Evolutionary conservation across 805 yeast genomes (phyloP), one percentile per base, ranked within the genome.

Genomic region (Babjeviella inositovora): DNA sequence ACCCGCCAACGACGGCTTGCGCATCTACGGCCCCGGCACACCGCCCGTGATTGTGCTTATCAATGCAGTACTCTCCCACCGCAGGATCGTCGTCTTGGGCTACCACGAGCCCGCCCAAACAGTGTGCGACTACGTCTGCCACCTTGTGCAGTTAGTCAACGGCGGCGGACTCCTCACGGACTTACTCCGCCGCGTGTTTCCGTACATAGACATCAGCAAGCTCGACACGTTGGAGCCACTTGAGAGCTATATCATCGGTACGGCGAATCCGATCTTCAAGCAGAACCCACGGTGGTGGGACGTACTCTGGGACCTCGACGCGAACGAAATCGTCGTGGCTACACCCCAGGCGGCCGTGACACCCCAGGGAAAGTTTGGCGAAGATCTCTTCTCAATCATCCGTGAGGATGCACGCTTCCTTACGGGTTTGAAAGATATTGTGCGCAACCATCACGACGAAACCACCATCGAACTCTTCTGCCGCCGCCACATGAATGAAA

Each of bases 231-330:
- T 70, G 23, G 52, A 53, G 29, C 45, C 37, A 24, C 55, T 48
- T 29, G 49, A 34, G 15, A 47, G 47, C 14, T 66, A 51, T 33
- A 45, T 75, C 22, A 60, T 76, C 2, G 87, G 87, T 4, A 72
- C 82, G 3, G 66, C 74, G 19, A 75, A 75, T 37, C 63, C 74
- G 9, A 60, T 71, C 19, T 64, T 75, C 37, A 68, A 67, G 34
- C 55, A 62, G 15, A 60, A 60, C 27, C 53, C 50, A 15, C 53
- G 53, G 21, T 37, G 62, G 11, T 74, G 77, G 75, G 79, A 75
- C 39, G 40, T 69, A 15, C 56, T 66, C 29, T 63, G 69, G 27
- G 72, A 75, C 39, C 34, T 75, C 30, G 84, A 73, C 34, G 23
- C 54, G 0, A 62, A 61, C 21, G 57, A 51, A 25, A 35, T 69